These are phyloP conservation scores for Oenanthe javanica DNA, from an alignment of 140 eudicot genomes.

Conservation along the genomic window DNA sequence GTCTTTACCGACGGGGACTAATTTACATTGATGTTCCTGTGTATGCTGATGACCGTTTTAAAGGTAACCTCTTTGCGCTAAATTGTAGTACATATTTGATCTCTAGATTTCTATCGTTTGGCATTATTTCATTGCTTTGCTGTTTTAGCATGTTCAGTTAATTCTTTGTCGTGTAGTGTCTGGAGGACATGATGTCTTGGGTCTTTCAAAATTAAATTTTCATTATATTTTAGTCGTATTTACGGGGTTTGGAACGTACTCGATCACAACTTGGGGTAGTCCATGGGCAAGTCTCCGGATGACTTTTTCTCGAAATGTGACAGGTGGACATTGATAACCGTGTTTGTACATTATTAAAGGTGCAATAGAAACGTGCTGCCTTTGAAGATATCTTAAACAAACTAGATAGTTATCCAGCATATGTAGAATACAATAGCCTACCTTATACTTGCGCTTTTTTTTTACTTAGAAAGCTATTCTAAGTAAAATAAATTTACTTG, in stretches of 20 bases:
- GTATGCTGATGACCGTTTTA: constrained; percentile 87
- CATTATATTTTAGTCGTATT: neutral
- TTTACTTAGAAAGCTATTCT: neutral
- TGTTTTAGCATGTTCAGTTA: neutral
- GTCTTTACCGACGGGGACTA: constrained; percentile 79
- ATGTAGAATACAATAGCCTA: neutral
- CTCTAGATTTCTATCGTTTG: neutral
- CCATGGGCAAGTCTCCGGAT: neutral
- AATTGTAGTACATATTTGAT: neutral
- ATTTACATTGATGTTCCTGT: constrained; percentile 93
- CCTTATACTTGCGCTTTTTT: neutral
- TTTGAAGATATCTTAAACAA: neutral
- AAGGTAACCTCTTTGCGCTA: neutral
- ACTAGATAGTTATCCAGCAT: neutral
- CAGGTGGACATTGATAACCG: neutral
- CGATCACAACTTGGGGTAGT: neutral
- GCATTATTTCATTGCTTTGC: neutral
- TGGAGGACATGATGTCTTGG: neutral
- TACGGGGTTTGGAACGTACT: neutral
- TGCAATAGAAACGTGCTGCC: neutral
- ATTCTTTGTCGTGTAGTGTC: neutral
- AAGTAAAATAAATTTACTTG: neutral
- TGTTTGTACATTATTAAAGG: neutral
- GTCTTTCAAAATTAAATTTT: neutral
- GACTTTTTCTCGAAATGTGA: neutral